These are phyloP conservation scores for Saturnispora sekii DNA, from an alignment of 805 yeast species.

Conservation along the genomic window DNA sequence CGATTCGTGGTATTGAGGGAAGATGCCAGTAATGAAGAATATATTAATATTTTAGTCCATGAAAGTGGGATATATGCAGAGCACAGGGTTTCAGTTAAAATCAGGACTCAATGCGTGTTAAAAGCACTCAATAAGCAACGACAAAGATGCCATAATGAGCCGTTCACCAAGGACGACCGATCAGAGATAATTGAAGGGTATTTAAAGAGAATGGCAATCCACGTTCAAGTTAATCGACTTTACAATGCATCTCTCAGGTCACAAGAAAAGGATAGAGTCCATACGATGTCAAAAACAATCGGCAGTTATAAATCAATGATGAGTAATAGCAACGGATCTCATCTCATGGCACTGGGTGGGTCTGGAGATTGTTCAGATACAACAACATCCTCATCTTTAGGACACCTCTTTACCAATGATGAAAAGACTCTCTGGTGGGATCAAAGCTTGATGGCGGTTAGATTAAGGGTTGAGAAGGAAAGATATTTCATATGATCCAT, in stretches of 20 bases:
- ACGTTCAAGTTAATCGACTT: conserved; percentile 57
- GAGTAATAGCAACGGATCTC: not conserved
- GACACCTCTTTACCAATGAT: conserved; percentile 16
- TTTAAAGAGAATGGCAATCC: conserved; percentile 43
- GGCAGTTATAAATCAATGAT: conserved; percentile 4
- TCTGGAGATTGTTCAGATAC: conserved; percentile 14
- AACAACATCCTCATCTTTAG: conserved; percentile 10
- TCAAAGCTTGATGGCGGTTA: conserved; percentile 27
- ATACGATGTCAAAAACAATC: not conserved
- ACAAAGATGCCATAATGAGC: conserved; percentile 10
- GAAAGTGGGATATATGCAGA: conserved; percentile 47
- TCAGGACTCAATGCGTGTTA: conserved; percentile 3
- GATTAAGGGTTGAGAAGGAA: conserved; percentile 28
- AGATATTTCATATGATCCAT: conserved; percentile 6
- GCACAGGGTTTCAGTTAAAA: conserved; percentile 29
- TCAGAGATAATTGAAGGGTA: conserved; percentile 38
- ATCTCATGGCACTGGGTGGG: not conserved
- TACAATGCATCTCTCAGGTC: conserved; percentile 37
- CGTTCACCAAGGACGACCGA: conserved; percentile 29
- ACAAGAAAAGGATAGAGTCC: conserved; percentile 9
- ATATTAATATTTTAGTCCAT: conserved; percentile 33
- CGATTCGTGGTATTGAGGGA: conserved; percentile 33
- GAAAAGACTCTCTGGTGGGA: conserved; percentile 23
- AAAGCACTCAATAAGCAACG: conserved; percentile 8
- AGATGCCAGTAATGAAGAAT: conserved; percentile 34